Percentiles rank a stretch among this genome's conserved stretches.
These are phyloP conservation scores for Wickerhamomyces mucosus DNA, from an alignment of 805 yeast species.

Conservation along the genomic window DNA sequence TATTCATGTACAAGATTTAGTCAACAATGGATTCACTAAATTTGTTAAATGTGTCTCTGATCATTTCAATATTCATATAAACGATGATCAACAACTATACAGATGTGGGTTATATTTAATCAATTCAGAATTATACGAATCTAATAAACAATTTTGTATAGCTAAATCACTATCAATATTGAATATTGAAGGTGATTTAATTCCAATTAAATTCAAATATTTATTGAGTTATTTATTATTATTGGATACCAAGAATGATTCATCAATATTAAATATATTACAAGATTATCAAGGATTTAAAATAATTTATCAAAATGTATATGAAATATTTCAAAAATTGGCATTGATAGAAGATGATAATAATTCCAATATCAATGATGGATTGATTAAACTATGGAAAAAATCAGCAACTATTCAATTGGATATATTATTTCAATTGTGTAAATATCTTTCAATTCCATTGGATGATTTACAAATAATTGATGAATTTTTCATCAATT, in stretches of 20 bases:
- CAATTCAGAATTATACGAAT: conserved; percentile 26
- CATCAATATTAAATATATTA: conserved; percentile 33
- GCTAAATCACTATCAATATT: conserved; percentile 39
- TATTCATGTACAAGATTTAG: conserved; percentile 6
- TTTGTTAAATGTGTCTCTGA: conserved; percentile 17
- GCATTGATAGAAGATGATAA: conserved; percentile 20
- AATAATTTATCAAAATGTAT: conserved; percentile 32
- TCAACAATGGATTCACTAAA: conserved; percentile 14
- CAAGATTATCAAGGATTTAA: conserved; percentile 44
- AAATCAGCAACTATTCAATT: conserved; percentile 34
- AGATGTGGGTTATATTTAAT: conserved; percentile 25
- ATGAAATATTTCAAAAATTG: conserved; percentile 19
- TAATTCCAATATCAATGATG: conserved; percentile 12
- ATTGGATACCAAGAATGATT: conserved; percentile 34
- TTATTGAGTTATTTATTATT: conserved; percentile 34
- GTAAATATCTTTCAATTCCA: conserved; percentile 38
- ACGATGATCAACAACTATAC: conserved; percentile 24
- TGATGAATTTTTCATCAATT: conserved; percentile 36
- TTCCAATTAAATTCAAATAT: conserved; percentile 29
- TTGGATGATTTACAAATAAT: conserved; percentile 32
- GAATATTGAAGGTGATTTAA: conserved; percentile 19
- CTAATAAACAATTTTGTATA: conserved; percentile 34
- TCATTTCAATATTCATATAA: conserved; percentile 15
- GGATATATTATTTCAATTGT: conserved; percentile 46
- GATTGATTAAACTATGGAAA: conserved; percentile 24